Conservation (phyloP, 495 filamentous ascomycete genomes). For the Pseudevernia furfuracea region DNA sequence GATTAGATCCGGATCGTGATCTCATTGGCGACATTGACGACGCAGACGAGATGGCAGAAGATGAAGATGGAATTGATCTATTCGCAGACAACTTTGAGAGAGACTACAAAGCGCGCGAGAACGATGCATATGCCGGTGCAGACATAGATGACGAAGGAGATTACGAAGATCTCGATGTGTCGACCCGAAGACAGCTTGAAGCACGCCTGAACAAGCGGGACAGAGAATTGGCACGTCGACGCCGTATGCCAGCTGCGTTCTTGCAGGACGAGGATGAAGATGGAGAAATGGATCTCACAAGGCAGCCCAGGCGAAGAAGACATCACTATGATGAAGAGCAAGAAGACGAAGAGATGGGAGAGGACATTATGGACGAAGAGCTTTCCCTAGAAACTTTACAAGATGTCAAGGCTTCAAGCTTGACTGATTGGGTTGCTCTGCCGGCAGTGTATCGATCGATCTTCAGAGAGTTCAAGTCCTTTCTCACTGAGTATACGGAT, state of each 20-base stretch:
- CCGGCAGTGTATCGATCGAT: constrained; percentile 88
- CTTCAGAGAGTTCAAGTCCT: constrained; percentile 92
- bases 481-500: constrained; percentile 93
- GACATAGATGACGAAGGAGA: constrained; percentile 78
- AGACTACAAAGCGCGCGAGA: constrained; percentile 62
- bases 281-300: constrained; percentile 69
- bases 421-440: constrained; percentile 91
- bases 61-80: constrained; percentile 87
- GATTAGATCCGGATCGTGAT: constrained; percentile 62
- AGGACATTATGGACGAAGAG: constrained; percentile 89
- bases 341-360: constrained; percentile 80
- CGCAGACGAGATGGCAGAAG: constrained; percentile 91
- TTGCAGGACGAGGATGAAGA: constrained; percentile 86
- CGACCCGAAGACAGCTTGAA: constrained; percentile 69
- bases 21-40: constrained; percentile 81
- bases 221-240: constrained; percentile 64
- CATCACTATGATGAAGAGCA: constrained; percentile 89
- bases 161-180: constrained; percentile 64
- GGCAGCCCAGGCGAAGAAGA: constrained; percentile 69
- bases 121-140: constrained; percentile 58
- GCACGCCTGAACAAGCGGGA: constrained; percentile 76
- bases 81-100: constrained; percentile 84
- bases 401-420: constrained; percentile 86
- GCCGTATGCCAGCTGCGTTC: constrained; percentile 75
- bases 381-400: constrained; percentile 83